Conservation (phyloP, 306 rosid species). For the Prosopis cineraria region DNA sequence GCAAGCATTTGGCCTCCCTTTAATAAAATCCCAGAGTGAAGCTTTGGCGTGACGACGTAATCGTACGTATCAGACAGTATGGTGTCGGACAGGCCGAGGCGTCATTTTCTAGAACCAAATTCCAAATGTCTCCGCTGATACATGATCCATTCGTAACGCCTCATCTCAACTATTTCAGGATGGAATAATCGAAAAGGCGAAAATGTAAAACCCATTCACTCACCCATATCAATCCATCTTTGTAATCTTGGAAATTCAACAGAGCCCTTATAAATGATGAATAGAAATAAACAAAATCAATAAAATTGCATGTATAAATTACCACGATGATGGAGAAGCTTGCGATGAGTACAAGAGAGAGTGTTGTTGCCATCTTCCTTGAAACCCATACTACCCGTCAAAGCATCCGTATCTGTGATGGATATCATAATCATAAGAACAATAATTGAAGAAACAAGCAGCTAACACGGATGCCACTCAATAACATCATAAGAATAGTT, state of each 20-base stretch:
- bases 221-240: background rate
- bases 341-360: slow-evolving; percentile 45
- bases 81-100: background rate
- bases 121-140: slow-evolving; percentile 16
- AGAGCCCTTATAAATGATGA: background rate
- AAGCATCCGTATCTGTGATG: slow-evolving; percentile 32
- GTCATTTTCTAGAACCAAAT: slow-evolving; percentile 17
- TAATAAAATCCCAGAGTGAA: background rate
- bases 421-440: background rate
- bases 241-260: too few relatives aligned
- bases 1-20: background rate
- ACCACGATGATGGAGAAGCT: slow-evolving; percentile 50
- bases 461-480: background rate
- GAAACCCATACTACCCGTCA: slow-evolving; percentile 14
- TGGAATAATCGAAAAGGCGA: background rate
- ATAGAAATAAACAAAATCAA: background rate
- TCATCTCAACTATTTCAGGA: background rate
- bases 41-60: background rate
- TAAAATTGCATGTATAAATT: background rate
- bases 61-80: slow-evolving; percentile 5
- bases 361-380: slow-evolving; percentile 4
- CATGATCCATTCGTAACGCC: background rate
- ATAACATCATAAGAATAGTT: background rate
- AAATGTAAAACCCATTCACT: background rate
- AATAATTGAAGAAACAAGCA: background rate